A percentile compares a stretch with the other conserved stretches of the same genome.
These are phyloP conservation scores for Aspergillus sp. DNA, from an alignment of 2,329 filamentous ascomycete genomes.

Conservation along the genomic window DNA sequence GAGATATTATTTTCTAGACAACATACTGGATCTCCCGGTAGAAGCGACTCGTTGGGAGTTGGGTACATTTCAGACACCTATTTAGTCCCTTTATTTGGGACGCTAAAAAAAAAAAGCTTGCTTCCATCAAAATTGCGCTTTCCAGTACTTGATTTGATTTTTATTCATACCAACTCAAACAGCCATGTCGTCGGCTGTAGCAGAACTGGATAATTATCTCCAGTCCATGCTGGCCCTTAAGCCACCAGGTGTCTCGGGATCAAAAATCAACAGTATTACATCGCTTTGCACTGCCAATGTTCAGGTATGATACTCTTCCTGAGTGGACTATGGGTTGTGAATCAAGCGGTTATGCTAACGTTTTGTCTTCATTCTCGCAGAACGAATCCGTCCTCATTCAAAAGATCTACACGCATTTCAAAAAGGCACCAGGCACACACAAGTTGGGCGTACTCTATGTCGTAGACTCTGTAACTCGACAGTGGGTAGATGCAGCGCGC, in stretches of 20 bases:
- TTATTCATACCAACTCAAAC: conserved; percentile 7
- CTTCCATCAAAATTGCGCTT: neutral
- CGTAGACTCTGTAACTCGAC: conserved; percentile 98
- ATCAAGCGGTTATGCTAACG: conserved; percentile 19
- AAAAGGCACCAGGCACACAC: conserved; percentile 88
- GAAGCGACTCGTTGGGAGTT: conserved; percentile 12
- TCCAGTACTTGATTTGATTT: neutral
- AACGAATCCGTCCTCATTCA: conserved; percentile 92
- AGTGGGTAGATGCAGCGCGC: conserved; percentile 96
- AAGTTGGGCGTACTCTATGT: conserved; percentile 99
- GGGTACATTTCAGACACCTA: conserved; percentile 9
- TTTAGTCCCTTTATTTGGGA: neutral
- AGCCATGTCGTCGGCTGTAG: conserved; percentile 75
- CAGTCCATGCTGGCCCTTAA: conserved; percentile 89
- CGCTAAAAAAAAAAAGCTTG: neutral
- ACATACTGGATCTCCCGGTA: conserved; percentile 22
- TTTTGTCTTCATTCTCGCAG: conserved; percentile 46
- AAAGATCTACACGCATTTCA: conserved; percentile 96
- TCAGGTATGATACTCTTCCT: conserved; percentile 57
- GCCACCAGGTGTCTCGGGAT: conserved; percentile 88
- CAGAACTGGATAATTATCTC: conserved; percentile 83
- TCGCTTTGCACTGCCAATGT: conserved; percentile 82
- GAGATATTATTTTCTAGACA: conserved; percentile 9
- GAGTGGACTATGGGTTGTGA: neutral
- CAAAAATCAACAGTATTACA: conserved; percentile 84